A percentile compares a stretch with the other conserved stretches of the same genome.
Conservation (phyloP, 2,329 filamentous ascomycete genomes). For the Gaeumannomyces sp. region DNA sequence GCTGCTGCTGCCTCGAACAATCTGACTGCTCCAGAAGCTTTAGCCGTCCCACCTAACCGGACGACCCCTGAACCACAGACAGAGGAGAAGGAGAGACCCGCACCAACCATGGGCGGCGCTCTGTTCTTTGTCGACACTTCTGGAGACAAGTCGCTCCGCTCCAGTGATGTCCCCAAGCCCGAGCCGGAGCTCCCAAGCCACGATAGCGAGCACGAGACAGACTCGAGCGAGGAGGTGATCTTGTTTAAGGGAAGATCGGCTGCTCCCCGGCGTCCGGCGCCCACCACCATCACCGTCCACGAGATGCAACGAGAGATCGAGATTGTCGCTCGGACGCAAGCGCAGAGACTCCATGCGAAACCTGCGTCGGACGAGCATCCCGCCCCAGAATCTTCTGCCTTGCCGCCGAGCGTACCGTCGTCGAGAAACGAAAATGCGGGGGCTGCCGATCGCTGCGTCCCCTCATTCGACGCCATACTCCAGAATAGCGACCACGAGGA, state of each 20-base stretch:
- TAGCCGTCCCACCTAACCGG: not conserved
- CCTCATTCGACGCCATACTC: not conserved
- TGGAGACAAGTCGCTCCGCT: constrained; percentile 6
- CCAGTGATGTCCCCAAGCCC: constrained; percentile 11
- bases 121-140: constrained; percentile 9
- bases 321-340: constrained; percentile 12
- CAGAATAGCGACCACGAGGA: constrained; percentile 25
- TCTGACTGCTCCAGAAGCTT: not conserved
- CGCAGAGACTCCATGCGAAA: constrained; percentile 6
- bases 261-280: not conserved
- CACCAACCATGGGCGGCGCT: constrained; percentile 16
- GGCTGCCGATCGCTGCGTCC: not conserved
- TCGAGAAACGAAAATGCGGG: not conserved
- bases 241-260: constrained; percentile 44
- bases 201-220: constrained; percentile 25
- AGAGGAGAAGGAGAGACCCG: not conserved
- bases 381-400: not conserved
- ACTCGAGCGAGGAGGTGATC: constrained; percentile 69
- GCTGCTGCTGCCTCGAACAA: no score
- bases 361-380: constrained; percentile 5
- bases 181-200: constrained; percentile 9
- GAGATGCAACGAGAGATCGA: constrained; percentile 6
- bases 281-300: not conserved
- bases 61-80: not conserved
- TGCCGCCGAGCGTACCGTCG: not conserved